Evolutionary conservation across 495 filamentous ascomycete species (phyloP).

Genomic region (Penicillium crystallinum): DNA sequence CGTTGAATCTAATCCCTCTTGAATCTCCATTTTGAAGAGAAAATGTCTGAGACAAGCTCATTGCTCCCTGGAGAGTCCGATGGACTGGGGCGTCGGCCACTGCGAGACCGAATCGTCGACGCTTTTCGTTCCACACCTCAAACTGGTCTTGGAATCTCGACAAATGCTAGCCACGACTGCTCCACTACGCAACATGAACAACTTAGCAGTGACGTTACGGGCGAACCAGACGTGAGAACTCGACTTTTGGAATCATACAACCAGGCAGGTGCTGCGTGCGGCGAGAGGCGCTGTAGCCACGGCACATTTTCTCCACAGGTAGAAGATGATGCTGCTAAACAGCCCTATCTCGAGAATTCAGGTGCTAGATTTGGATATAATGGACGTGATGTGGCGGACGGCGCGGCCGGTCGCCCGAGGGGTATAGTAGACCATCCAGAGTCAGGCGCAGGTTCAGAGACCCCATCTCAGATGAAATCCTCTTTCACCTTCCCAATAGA

Average conservation of each 20-base stretch:
- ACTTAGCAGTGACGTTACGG: slow-evolving; percentile 9
- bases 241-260: slow-evolving; percentile 38
- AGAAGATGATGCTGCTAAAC: slow-evolving; percentile 43
- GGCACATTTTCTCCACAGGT: slow-evolving; percentile 75
- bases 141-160: slow-evolving; percentile 2
- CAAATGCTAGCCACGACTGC: background rate
- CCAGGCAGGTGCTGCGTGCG: slow-evolving; percentile 31
- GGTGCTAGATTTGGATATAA: slow-evolving; percentile 21
- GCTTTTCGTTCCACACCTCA: slow-evolving; percentile 26
- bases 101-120: slow-evolving; percentile 34
- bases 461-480: slow-evolving; percentile 29
- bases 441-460: slow-evolving; percentile 28
- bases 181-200: slow-evolving; percentile 1
- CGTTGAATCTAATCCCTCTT: background rate
- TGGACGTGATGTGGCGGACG: slow-evolving; percentile 9
- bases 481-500: slow-evolving; percentile 25
- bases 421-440: slow-evolving; percentile 13
- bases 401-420: slow-evolving; percentile 5
- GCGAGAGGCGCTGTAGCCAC: slow-evolving; percentile 56
- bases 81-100: slow-evolving; percentile 22
- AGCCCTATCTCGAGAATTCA: slow-evolving; percentile 19
- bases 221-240: slow-evolving; percentile 28
- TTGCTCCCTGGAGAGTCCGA: slow-evolving; percentile 19
- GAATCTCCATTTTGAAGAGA: background rate
- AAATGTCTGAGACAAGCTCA: slow-evolving; percentile 29